phyloP scores from a whole-genome alignment of 768 basidiomycete species.

The Lactarius hengduanensis region DNA sequence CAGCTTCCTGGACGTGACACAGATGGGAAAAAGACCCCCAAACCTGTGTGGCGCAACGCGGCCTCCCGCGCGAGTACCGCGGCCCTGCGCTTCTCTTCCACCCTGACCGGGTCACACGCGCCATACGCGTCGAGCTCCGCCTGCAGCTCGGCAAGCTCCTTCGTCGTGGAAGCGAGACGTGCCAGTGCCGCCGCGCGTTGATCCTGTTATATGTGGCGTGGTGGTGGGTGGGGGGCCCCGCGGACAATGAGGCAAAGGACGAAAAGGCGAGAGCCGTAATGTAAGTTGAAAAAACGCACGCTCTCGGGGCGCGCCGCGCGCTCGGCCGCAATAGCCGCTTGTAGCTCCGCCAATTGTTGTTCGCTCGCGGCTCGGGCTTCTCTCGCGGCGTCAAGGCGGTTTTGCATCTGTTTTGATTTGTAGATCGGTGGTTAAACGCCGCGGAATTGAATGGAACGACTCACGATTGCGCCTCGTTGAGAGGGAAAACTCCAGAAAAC shows the following conservation, averaged over 20 bases:
- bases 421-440: not conserved
- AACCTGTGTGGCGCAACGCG: constrained; percentile 86
- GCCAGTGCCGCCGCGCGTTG: constrained; percentile 54
- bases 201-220: constrained; percentile 41
- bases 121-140: constrained; percentile 75
- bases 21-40: not conserved
- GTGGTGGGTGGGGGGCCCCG: not conserved
- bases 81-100: constrained; percentile 74
- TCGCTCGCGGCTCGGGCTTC: constrained; percentile 45
- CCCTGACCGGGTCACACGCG: constrained; percentile 78
- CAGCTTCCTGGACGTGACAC: not conserved
- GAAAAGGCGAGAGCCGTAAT: not conserved
- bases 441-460: constrained; percentile 14
- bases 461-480: constrained; percentile 74
- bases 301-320: constrained; percentile 55
- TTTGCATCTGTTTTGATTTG: constrained; percentile 48
- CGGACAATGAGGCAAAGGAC: constrained; percentile 3
- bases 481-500: constrained; percentile 98
- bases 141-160: constrained; percentile 52
- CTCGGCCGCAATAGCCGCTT: constrained; percentile 48
- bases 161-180: constrained; percentile 47
- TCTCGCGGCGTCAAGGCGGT: constrained; percentile 49
- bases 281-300: constrained; percentile 38
- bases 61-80: constrained; percentile 80
- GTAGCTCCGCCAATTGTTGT: constrained; percentile 51